These are phyloP conservation scores for Artemisia annua DNA, from an alignment of 129 eudicot genomes.

Conservation along the genomic window DNA sequence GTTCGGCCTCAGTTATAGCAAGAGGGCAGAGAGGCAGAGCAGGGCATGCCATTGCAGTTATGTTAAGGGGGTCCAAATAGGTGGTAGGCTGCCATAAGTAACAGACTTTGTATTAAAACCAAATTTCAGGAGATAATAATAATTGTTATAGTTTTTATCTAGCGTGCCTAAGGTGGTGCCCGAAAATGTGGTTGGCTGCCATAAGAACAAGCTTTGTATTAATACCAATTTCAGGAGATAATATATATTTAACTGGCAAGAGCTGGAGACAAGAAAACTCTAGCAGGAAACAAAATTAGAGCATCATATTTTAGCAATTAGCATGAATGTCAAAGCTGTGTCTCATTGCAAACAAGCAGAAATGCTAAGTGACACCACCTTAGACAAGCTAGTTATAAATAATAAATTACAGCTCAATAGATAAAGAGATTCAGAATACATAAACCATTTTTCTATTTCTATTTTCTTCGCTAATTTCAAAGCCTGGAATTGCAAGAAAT, in stretches of 20 bases:
- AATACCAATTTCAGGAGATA: background rate
- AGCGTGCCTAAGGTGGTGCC: constrained; percentile 41
- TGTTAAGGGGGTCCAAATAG: constrained; percentile 90
- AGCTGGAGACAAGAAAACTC: too few relatives aligned
- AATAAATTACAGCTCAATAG: too few relatives aligned
- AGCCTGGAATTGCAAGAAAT: too few relatives aligned
- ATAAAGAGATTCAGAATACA: too few relatives aligned
- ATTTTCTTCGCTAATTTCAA: too few relatives aligned
- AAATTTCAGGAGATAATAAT: background rate
- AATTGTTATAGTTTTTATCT: background rate
- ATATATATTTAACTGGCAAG: background rate
- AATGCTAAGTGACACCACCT: too few relatives aligned
- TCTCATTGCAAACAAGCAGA: too few relatives aligned
- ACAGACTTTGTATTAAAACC: constrained; percentile 14
- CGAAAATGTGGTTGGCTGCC: constrained; percentile 78
- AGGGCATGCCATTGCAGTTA: constrained; percentile 99
- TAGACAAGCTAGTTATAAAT: too few relatives aligned
- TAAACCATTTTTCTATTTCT: too few relatives aligned
- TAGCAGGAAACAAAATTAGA: too few relatives aligned
- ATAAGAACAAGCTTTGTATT: constrained; percentile 20
- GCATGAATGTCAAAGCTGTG: too few relatives aligned
- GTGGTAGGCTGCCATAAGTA: constrained; percentile 69
- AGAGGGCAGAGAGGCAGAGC: constrained; percentile 96
- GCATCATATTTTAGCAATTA: too few relatives aligned
- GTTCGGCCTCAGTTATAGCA: constrained; percentile 97